Percentiles rank a stretch among this genome's conserved stretches.
Conservation (phyloP, 129 eudicot genomes). For the Glebionis coronaria region DNA sequence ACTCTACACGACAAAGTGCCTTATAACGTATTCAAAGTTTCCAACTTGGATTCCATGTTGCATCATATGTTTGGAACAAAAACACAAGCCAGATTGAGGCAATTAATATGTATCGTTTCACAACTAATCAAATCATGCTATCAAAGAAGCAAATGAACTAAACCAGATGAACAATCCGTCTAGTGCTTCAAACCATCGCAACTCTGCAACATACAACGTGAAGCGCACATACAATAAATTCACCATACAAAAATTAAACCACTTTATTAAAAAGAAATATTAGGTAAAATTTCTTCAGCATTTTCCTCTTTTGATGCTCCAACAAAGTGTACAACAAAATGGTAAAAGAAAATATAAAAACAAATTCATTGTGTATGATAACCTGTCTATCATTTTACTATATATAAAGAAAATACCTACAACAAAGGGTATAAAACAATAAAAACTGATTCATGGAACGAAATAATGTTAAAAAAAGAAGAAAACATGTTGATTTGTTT, state of each 20-base stretch:
- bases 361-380: slow-evolving; percentile 2
- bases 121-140: no score
- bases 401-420: slow-evolving; percentile 15
- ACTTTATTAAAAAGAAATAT: neutral
- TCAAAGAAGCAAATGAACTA: no score
- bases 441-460: neutral
- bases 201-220: no score
- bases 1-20: no score
- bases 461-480: slow-evolving; percentile 4
- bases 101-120: no score
- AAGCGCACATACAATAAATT: no score
- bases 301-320: neutral
- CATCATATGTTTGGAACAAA: no score
- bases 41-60: no score
- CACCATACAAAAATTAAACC: no score
- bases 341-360: no score
- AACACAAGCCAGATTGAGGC: no score
- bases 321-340: neutral
- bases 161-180: neutral
- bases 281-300: neutral
- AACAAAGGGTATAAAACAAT: slow-evolving; percentile 15
- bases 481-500: slow-evolving; percentile 31
- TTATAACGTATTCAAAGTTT: no score
- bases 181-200: neutral
- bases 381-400: slow-evolving; percentile 25